Evolutionary conservation across 2,329 filamentous ascomycete genomes (phyloP).

Genomic region (Aaosphaeria pasadenensis): DNA sequence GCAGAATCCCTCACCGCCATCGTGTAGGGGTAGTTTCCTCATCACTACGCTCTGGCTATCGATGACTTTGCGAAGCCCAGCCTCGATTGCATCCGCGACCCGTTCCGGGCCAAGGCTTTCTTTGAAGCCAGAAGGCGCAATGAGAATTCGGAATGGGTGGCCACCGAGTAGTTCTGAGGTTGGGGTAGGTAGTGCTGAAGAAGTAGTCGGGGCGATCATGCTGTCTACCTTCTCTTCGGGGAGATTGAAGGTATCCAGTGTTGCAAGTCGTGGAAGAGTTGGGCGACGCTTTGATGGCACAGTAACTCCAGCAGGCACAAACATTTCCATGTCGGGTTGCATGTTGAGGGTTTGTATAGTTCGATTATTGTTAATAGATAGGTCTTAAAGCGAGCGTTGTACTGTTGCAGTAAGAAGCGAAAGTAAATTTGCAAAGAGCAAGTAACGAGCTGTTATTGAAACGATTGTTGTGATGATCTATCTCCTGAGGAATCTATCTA

Average conservation of each 20-base stretch:
- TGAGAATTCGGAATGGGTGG: slow-evolving; percentile 38
- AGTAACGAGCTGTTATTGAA: too few species aligned
- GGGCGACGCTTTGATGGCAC: too few species aligned
- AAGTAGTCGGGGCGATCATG: slow-evolving; percentile 4
- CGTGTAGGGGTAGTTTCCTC: slow-evolving; percentile 51
- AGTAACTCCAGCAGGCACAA: too few species aligned
- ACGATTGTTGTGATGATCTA: too few species aligned
- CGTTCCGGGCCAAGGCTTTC: slow-evolving; percentile 49
- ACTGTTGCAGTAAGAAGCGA: too few species aligned
- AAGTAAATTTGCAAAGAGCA: too few species aligned
- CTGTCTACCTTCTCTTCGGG: slow-evolving; percentile 14
- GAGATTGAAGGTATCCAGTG: slow-evolving; percentile 20
- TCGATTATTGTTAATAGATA: too few species aligned
- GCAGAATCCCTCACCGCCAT: slow-evolving; percentile 54
- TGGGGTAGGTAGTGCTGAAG: slow-evolving; percentile 14
- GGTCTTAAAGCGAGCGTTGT: too few species aligned
- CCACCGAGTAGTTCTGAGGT: slow-evolving; percentile 17
- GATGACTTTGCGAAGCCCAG: slow-evolving; percentile 45
- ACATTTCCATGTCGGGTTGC: too few species aligned
- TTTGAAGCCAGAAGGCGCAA: slow-evolving; percentile 55
- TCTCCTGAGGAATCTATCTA: too few species aligned
- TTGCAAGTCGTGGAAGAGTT: slow-evolving; percentile 9
- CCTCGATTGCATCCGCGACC: slow-evolving; percentile 52
- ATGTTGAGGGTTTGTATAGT: too few species aligned
- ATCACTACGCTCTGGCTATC: slow-evolving; percentile 38